Conservation (phyloP, 2,329 filamentous ascomycete species). For the Corinectria fuckeliana region DNA sequence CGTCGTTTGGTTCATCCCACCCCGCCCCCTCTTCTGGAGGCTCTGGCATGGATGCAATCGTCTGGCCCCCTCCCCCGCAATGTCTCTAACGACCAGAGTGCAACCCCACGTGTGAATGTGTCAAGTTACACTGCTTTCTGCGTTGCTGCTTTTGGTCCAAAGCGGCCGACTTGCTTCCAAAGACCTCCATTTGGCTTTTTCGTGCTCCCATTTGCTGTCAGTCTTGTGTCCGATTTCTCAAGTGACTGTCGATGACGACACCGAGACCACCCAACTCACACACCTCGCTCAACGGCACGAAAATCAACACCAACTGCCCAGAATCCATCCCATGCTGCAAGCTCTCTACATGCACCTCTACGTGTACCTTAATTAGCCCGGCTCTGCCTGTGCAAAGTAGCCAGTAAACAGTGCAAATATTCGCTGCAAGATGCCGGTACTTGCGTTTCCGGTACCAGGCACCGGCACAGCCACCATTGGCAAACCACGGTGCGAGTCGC, state of each 20-base stretch:
- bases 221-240: neutral
- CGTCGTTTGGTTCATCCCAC: neutral
- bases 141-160: neutral
- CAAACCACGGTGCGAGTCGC: conserved; percentile 5
- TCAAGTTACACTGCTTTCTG: neutral
- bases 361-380: conserved; percentile 10
- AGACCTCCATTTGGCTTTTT: neutral
- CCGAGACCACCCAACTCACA: neutral
- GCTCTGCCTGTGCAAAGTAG: neutral
- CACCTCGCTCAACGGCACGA: neutral
- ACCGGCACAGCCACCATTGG: conserved; percentile 9
- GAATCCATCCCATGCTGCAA: conserved; percentile 5
- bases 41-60: neutral
- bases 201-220: neutral
- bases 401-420: neutral
- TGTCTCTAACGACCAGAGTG: conserved; percentile 10
- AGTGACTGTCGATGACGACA: conserved; percentile 13
- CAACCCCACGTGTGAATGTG: conserved; percentile 13
- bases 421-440: conserved; percentile 9
- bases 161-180: neutral
- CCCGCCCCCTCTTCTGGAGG: neutral
- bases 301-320: neutral
- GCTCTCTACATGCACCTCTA: neutral
- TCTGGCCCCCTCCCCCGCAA: conserved; percentile 17
- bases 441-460: neutral